Conservation (phyloP, 352 stramenopile genomes). For the Globisporangium cylindrosporum region DNA sequence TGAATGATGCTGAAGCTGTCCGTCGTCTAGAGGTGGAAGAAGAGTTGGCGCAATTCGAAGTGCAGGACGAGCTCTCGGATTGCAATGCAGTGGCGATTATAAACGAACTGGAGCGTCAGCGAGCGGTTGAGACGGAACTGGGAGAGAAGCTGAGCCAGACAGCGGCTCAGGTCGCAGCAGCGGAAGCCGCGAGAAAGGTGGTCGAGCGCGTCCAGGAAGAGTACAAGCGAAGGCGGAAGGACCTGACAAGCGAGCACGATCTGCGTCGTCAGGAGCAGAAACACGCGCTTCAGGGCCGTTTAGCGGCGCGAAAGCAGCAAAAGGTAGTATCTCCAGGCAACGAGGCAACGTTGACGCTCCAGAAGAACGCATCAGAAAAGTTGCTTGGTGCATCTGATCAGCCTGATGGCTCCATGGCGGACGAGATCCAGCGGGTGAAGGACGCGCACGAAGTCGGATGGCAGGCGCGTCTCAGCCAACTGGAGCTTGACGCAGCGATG, state of each 20-base stretch:
- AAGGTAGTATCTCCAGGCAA: not conserved
- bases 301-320: not conserved
- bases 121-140: conserved; percentile 1
- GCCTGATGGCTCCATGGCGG: conserved; percentile 3
- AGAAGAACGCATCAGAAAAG: not conserved
- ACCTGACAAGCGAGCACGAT: not conserved
- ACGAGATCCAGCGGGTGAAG: conserved; percentile 32
- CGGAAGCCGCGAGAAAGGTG: conserved; percentile 11
- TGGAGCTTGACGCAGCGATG: conserved; percentile 29
- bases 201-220: conserved; percentile 10
- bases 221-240: not conserved
- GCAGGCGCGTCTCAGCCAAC: conserved; percentile 23
- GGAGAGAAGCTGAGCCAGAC: not conserved
- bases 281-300: not conserved
- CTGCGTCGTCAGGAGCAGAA: conserved; percentile 6
- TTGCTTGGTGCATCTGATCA: no score
- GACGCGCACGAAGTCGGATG: conserved; percentile 28
- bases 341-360: not conserved
- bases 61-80: not conserved
- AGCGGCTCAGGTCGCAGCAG: not conserved
- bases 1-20: not conserved
- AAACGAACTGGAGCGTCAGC: conserved; percentile 5
- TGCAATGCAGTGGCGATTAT: not conserved
- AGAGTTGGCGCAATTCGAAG: not conserved
- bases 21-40: not conserved